Evolutionary conservation across 1,284 basidiomycete species (phyloP), one percentile per base, ranked within the genome.

Genomic region (Sporisorium reilianum): DNA sequence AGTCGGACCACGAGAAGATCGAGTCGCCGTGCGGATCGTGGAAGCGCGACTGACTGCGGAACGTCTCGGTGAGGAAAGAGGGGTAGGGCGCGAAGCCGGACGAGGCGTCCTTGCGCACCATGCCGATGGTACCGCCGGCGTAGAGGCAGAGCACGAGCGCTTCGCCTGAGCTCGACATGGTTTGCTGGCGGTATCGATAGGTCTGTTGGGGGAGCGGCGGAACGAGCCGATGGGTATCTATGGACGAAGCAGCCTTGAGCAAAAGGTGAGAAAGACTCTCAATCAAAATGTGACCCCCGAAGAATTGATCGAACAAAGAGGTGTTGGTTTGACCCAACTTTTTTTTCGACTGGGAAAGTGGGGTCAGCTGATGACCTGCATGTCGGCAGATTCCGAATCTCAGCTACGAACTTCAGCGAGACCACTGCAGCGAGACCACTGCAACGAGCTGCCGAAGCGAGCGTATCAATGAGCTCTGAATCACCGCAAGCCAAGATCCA

Each of bases 61-160:
- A 88, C 90, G 93, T 85, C 92, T 78, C 80, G n/a, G 79, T 82
- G 71, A 96, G 87, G 85, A 94, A 95, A 75, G 91, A 90, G 0
- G 93, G 92, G 81, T 95, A 93, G 12, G 93, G 92, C 14, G 92
- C 91, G 83, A 94, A 95, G 53, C 93, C 93, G 12, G 77, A 71
- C 1, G 77, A 75, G 11, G 80, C 83, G 70, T 90, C 88, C 32
- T 78, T 71, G 62, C 54, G 64, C 22, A 80, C 73, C 82, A 82
- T 83, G 45, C 83, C 83, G 75, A 94, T 92, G 0, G 93, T 94
- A 30, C 92, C 93, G 53, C 93, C 93, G 57, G 89, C 89, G 86
- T 94, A 94, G 49, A 95, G 90, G 67, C 94, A 88, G 50, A 95
- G 90, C 6, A 95, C 93, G 56, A 89, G 63, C n/a, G 78, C 52